Evolutionary conservation across 2,329 filamentous ascomycete species (phyloP).

Genomic region (Chaetomium olivaceum): DNA sequence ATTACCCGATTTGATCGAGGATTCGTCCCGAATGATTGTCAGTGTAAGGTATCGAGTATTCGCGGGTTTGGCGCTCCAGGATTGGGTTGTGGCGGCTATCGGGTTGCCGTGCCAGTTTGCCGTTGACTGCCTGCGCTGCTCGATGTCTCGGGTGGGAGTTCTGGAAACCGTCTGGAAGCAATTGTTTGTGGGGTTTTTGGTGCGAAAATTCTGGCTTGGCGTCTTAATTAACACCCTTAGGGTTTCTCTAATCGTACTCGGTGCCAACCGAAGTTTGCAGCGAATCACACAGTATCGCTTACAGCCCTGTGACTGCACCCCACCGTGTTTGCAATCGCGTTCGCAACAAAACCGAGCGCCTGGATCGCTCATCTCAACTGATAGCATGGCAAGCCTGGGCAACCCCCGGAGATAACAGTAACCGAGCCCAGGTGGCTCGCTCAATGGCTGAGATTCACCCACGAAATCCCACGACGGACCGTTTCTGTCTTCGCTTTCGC

Average conservation of each 20-base stretch:
- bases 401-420: background rate
- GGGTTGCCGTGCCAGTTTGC: background rate
- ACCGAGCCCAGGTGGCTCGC: background rate
- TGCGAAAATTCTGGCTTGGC: background rate
- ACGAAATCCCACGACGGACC: no score
- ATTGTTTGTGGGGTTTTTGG: background rate
- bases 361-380: background rate
- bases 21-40: background rate
- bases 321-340: background rate
- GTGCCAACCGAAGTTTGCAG: background rate
- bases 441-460: conserved; percentile 6
- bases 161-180: background rate
- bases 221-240: background rate
- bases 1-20: background rate
- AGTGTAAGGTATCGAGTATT: background rate
- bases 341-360: conserved; percentile 7
- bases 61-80: background rate
- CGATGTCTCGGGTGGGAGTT: background rate
- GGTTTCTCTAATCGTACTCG: background rate
- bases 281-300: background rate
- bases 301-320: background rate
- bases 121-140: background rate
- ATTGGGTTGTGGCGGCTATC: no score
- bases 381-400: background rate
- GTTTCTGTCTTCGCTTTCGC: background rate